Conservation (phyloP, 768 basidiomycete species). For the Ramaria sp. region DNA sequence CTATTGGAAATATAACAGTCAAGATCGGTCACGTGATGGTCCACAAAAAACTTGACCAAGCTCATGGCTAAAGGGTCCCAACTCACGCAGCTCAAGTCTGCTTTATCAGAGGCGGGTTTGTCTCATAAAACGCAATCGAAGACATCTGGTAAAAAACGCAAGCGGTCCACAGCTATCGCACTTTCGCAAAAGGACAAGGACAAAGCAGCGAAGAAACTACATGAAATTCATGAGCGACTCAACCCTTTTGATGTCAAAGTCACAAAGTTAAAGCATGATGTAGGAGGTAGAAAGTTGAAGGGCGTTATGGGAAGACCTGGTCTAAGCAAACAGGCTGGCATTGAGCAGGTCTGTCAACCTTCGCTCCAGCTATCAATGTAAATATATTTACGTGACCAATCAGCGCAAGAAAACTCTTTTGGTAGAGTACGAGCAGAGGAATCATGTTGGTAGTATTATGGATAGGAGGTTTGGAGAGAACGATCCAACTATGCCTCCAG, state of each 20-base stretch:
- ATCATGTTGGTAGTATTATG: slow-evolving; percentile 77
- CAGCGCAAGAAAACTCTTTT: slow-evolving; percentile 82
- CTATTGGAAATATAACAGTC: background rate
- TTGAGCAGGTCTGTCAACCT: slow-evolving; percentile 58
- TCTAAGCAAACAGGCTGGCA: slow-evolving; percentile 79
- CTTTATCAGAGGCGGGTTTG: slow-evolving; percentile 73
- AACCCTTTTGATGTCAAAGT: slow-evolving; percentile 95
- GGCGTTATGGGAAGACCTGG: slow-evolving; percentile 78
- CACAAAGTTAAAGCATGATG: slow-evolving; percentile 86
- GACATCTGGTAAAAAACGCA: slow-evolving; percentile 54
- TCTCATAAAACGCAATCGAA: slow-evolving; percentile 38
- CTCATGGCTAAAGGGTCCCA: slow-evolving; percentile 79
- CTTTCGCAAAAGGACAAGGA: slow-evolving; percentile 62
- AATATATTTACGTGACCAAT: slow-evolving; percentile 3
- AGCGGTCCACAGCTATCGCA: slow-evolving; percentile 35
- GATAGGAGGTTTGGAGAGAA: slow-evolving; percentile 97
- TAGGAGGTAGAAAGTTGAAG: slow-evolving; percentile 79
- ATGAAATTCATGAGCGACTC: slow-evolving; percentile 73
- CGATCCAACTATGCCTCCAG: slow-evolving; percentile 82
- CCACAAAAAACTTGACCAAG: background rate
- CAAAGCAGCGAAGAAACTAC: slow-evolving; percentile 67
- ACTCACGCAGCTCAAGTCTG: slow-evolving; percentile 80
- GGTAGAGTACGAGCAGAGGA: slow-evolving; percentile 77
- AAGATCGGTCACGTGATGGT: background rate
- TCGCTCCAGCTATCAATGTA: background rate